Conservation (phyloP, 352 stramenopile species). For the Pythium brachiatum region DNA sequence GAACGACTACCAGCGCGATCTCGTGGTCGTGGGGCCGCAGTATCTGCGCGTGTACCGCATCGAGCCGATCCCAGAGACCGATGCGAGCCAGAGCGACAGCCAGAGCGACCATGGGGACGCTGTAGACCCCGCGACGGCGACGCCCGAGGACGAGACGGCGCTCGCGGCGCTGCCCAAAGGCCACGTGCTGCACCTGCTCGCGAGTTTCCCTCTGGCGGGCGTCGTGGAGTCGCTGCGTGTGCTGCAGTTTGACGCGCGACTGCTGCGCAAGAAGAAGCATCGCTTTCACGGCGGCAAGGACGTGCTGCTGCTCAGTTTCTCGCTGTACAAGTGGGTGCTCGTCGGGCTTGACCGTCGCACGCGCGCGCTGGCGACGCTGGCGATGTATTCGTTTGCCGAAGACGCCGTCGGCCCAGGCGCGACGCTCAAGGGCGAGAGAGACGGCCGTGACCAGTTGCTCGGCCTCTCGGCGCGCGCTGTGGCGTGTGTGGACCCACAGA, state of each 20-base stretch:
- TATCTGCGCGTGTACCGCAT: conserved; percentile 79
- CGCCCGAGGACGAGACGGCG: not conserved
- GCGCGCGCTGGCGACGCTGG: conserved; percentile 52
- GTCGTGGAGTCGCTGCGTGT: conserved; percentile 71
- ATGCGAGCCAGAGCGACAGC: not conserved
- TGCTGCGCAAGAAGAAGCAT: conserved; percentile 61
- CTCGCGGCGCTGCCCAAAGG: conserved; percentile 32
- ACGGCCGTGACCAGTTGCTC: conserved; percentile 71
- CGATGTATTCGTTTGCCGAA: conserved; percentile 80
- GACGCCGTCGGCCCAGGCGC: conserved; percentile 78
- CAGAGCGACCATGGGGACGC: not conserved
- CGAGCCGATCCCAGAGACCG: conserved; percentile 44
- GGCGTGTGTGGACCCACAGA: conserved; percentile 69
- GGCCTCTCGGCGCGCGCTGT: conserved; percentile 53
- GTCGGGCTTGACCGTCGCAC: conserved; percentile 66
- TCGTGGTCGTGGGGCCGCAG: conserved; percentile 74
- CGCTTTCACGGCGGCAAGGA: conserved; percentile 71
- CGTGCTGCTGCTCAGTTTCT: conserved; percentile 76
- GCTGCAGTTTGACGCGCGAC: conserved; percentile 59
- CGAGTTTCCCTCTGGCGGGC: conserved; percentile 68
- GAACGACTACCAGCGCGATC: conserved; percentile 62
- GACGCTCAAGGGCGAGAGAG: conserved; percentile 76
- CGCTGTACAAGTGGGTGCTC: conserved; percentile 76
- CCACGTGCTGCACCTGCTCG: conserved; percentile 70
- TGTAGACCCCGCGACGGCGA: not conserved